Conservation (phyloP, 2,329 filamentous ascomycete species). For the Aspergillus novofumigatus region DNA sequence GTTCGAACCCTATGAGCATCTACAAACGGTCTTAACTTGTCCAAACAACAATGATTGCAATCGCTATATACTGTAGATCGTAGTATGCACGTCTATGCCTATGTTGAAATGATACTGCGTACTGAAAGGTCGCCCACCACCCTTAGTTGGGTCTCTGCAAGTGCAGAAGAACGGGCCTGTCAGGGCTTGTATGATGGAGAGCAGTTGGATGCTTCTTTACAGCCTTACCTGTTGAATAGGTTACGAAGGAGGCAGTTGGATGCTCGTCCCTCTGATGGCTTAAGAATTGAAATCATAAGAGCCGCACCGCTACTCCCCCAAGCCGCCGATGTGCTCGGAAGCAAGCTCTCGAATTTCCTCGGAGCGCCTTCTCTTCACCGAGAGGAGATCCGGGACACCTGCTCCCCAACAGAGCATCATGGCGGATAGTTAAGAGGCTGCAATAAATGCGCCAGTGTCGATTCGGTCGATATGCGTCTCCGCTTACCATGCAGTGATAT, state of each 20-base stretch:
- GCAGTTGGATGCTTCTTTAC: constrained; percentile 43
- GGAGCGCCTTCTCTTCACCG: constrained; percentile 15
- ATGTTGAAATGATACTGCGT: constrained; percentile 3
- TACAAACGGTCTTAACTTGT: neutral
- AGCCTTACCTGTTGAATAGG: constrained; percentile 32
- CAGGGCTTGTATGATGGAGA: constrained; percentile 35
- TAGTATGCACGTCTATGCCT: neutral
- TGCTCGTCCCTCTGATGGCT: constrained; percentile 39
- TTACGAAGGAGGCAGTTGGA: constrained; percentile 38
- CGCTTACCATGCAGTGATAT: constrained; percentile 85
- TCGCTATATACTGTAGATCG: neutral
- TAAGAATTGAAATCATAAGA: constrained; percentile 29
- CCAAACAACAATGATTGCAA: no score
- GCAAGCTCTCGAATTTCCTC: constrained; percentile 5
- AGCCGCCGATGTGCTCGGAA: constrained; percentile 6
- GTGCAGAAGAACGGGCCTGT: constrained; percentile 4
- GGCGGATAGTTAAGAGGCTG: constrained; percentile 17
- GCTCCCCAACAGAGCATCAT: constrained; percentile 7
- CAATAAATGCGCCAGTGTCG: constrained; percentile 26
- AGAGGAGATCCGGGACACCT: constrained; percentile 10
- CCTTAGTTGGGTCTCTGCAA: constrained; percentile 5
- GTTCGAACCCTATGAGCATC: neutral
- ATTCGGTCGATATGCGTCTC: constrained; percentile 1
- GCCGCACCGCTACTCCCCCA: constrained; percentile 30
- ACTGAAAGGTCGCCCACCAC: constrained; percentile 17